phyloP scores from a whole-genome alignment of 2,329 filamentous ascomycete species.

The Fusarium succisae region DNA sequence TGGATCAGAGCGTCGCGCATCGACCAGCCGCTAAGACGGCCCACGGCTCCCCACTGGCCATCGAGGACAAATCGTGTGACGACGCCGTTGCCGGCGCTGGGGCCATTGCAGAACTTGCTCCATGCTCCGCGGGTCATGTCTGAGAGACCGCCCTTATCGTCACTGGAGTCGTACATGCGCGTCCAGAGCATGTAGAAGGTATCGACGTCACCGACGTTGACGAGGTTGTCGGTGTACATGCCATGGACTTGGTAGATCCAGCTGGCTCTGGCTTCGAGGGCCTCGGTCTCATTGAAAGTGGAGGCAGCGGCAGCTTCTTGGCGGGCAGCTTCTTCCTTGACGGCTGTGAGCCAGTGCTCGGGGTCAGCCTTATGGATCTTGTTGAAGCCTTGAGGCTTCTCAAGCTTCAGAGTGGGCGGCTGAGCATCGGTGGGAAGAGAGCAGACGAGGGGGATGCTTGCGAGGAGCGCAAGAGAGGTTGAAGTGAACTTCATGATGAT shows the following conservation, averaged over 20 bases:
- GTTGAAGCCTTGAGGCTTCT: neutral
- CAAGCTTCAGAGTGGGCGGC: neutral
- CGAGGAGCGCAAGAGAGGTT: neutral
- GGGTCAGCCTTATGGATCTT: neutral
- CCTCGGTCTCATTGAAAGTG: neutral
- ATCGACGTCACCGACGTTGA: slow-evolving; percentile 2
- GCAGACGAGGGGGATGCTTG: neutral
- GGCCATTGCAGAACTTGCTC: neutral
- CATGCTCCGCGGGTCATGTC: neutral
- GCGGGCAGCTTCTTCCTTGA: neutral
- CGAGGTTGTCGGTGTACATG: neutral
- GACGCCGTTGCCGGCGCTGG: neutral
- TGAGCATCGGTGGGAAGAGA: neutral
- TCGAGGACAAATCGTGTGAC: neutral
- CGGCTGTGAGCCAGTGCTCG: neutral
- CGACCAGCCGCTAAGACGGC: neutral
- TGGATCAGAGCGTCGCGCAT: slow-evolving; percentile 2
- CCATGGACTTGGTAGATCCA: slow-evolving; percentile 3
- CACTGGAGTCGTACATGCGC: neutral
- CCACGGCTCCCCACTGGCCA: neutral
- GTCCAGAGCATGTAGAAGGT: slow-evolving; percentile 1
- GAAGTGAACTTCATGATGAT: neutral
- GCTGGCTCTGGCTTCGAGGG: neutral
- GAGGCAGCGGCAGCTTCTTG: neutral
- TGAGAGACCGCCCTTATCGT: neutral